A percentile compares a stretch with the other conserved stretches of the same genome.
These are phyloP conservation scores for Amauroascus verrucosus DNA, from an alignment of 2,329 filamentous ascomycete genomes.

Conservation along the genomic window DNA sequence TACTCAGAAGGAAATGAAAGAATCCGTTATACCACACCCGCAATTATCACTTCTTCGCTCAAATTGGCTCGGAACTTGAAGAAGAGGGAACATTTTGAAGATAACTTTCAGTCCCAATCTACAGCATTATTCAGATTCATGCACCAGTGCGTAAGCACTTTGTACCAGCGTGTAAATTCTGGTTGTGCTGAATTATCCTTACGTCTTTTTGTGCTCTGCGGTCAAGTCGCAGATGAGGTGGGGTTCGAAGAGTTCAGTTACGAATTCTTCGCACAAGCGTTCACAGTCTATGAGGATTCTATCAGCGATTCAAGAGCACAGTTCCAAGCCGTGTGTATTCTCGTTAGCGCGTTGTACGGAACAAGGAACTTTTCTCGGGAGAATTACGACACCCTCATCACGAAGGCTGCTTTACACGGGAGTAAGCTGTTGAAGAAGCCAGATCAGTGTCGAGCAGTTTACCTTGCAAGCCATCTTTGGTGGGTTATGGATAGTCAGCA, in stretches of 20 bases:
- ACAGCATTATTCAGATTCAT: constrained; percentile 91
- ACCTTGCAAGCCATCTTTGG: constrained; percentile 93
- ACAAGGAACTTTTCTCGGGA: constrained; percentile 87
- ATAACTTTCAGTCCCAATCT: constrained; percentile 62
- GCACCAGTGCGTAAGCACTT: constrained; percentile 72
- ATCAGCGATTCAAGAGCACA: constrained; percentile 93
- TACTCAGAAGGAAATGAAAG: constrained; percentile 89
- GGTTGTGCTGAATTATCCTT: constrained; percentile 80
- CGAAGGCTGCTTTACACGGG: constrained; percentile 90
- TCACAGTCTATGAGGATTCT: constrained; percentile 94
- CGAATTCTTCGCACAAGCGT: constrained; percentile 96
- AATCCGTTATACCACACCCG: constrained; percentile 89
- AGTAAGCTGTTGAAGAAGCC: constrained; percentile 96
- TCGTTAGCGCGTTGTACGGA: constrained; percentile 78
- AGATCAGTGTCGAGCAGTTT: constrained; percentile 93
- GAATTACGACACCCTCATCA: constrained; percentile 97
- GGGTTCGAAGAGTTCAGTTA: constrained; percentile 94
- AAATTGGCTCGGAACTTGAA: constrained; percentile 86
- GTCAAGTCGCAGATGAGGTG: constrained; percentile 82
- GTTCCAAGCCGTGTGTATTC: constrained; percentile 93
- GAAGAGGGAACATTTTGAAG: constrained; percentile 73
- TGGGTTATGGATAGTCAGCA: constrained; percentile 81
- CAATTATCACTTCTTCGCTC: constrained; percentile 78
- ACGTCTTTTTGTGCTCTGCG: constrained; percentile 80
- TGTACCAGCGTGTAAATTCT: constrained; percentile 75